Evolutionary conservation across 768 basidiomycete species (phyloP), one percentile per base, ranked within the genome.

Genomic region (Suillus sp.): DNA sequence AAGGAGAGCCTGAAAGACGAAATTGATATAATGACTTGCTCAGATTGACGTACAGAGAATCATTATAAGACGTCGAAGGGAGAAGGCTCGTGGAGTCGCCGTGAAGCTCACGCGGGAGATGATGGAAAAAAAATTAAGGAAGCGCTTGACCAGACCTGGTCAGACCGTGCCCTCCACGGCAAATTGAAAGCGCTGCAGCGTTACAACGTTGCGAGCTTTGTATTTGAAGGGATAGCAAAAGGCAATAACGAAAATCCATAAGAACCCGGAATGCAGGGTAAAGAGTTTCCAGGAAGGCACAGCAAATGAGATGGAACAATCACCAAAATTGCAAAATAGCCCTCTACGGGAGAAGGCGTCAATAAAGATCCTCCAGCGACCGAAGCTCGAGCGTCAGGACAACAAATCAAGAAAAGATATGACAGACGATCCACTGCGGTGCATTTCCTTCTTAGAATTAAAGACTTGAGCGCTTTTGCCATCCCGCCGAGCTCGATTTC

Each of bases 11-110:
- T 72, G 68, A 74, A 68, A 50, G 22, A 62, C 53, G 71, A 65
- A 69, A 57, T 75, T 75, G 71, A 75, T 77, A 69, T 75, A 68
- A 72, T 61, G 68, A 64, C 20, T 34, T 27, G 56, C 38, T 57
- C 62, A 53, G 59, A 59, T 71, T 77, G 75, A 75, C 75, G 74
- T 77, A 77, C 69, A 77, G 75, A 70, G 74, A 75, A 75, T 75
- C 60, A 63, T 62, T 58, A 67, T 51, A 58, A 66, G 60, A 57
- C 18, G 56, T 57, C 38, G 56, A 57, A 57, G 65, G 42, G 67
- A 62, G 67, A 67, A 68, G 64, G 61, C 22, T 75, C 65, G 57
- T 55, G 66, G 57, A 69, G 62, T 59, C 65, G 66, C 71, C 68
- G 70, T 62, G 62, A 62, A 64, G 38, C 56, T 62, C 64, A 72